Conservation (phyloP, 1,139 yeast species). For the Debaryomyces coudertii region DNA sequence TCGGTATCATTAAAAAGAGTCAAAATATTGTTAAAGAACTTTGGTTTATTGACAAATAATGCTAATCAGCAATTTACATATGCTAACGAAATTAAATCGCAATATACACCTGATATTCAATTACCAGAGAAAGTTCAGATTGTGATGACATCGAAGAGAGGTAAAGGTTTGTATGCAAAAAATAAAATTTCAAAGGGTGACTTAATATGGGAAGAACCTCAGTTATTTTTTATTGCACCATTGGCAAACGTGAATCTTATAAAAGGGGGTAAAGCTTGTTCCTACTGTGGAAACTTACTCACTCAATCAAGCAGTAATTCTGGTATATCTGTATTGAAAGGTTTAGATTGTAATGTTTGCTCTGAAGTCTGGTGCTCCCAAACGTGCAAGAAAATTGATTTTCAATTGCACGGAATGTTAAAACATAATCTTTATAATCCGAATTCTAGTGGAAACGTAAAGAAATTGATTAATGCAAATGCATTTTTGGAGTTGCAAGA, state of each 20-base stretch:
- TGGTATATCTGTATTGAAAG: conserved; percentile 43
- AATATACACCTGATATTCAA: conserved; percentile 50
- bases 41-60: conserved; percentile 48
- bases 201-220: conserved; percentile 60
- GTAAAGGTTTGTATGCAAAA: conserved; percentile 55
- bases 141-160: conserved; percentile 46
- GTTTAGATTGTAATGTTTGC: conserved; percentile 72
- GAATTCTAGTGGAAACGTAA: conserved; percentile 26
- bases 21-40: conserved; percentile 54
- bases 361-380: conserved; percentile 73
- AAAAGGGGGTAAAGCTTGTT: conserved; percentile 71
- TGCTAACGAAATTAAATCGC: conserved; percentile 58
- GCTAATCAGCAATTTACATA: conserved; percentile 45
- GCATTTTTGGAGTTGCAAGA: conserved; percentile 61
- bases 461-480: conserved; percentile 41
- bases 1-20: conserved; percentile 61
- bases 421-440: conserved; percentile 53
- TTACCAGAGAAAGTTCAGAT: conserved; percentile 52
- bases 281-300: conserved; percentile 73
- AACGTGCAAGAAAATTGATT: conserved; percentile 58
- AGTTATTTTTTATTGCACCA: conserved; percentile 71
- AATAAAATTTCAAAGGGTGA: conserved; percentile 51
- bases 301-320: conserved; percentile 30
- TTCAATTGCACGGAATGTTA: conserved; percentile 56
- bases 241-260: conserved; percentile 68